Conservation (phyloP, 139 green algal genomes). For the Chlamydomonas urium region DNA sequence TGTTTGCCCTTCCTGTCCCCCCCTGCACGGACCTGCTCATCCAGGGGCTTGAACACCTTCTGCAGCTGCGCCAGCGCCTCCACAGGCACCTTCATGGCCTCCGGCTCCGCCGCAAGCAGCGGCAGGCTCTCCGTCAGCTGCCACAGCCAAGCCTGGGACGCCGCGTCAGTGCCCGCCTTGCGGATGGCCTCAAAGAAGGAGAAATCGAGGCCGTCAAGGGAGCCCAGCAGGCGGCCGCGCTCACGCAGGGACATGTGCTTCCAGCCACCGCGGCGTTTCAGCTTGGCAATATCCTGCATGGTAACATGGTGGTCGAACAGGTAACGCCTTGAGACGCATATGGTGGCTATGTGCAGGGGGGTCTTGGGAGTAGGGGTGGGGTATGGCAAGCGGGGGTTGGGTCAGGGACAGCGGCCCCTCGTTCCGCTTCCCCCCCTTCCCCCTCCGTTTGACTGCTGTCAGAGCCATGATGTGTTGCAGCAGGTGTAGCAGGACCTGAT, state of each 20-base stretch:
- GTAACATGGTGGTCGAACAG: too few species aligned
- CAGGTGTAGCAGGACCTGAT: too few species aligned
- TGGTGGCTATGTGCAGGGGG: too few species aligned
- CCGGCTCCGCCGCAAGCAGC: conserved; percentile 2
- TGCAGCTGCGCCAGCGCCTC: neutral
- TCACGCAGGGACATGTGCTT: neutral
- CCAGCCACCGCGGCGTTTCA: neutral
- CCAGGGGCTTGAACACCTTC: neutral
- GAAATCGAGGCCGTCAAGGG: conserved; percentile 2
- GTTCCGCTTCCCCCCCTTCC: too few species aligned
- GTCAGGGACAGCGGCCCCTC: too few species aligned
- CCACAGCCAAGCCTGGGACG: conserved; percentile 11
- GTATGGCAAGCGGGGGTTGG: too few species aligned
- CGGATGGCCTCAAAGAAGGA: neutral
- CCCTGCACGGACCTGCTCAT: neutral
- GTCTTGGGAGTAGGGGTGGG: too few species aligned
- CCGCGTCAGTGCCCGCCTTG: neutral
- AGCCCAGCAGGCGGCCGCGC: neutral
- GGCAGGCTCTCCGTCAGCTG: conserved; percentile 10
- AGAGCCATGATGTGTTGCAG: too few species aligned
- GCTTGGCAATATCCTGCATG: too few species aligned
- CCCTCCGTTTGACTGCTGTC: too few species aligned
- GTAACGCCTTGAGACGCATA: too few species aligned
- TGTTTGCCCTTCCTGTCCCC: too few species aligned
- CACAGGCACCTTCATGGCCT: conserved; percentile 1